Conservation (phyloP, 1,139 yeast genomes). For the Yamadazyma friedrichii region DNA sequence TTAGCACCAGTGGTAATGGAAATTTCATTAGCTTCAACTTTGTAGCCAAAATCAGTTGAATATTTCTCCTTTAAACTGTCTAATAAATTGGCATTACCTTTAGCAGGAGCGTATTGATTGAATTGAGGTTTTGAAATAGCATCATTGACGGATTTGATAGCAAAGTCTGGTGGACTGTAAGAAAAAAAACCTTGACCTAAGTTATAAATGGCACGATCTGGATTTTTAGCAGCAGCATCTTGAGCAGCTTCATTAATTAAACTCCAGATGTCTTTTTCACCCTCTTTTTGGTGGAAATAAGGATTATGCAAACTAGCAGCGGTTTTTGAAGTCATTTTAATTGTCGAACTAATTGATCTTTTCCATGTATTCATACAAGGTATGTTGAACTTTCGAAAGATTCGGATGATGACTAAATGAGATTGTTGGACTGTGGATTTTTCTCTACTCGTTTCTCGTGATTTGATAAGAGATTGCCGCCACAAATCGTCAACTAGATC, state of each 20-base stretch:
- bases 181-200: constrained; percentile 97
- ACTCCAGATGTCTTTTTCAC: constrained; percentile 89
- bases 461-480: not conserved
- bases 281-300: constrained; percentile 54
- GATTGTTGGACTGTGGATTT: not conserved
- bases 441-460: not conserved
- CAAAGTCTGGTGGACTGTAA: constrained; percentile 90
- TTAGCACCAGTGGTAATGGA: constrained; percentile 95
- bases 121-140: constrained; percentile 70
- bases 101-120: constrained; percentile 91
- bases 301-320: constrained; percentile 47
- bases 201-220: constrained; percentile 75
- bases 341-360: constrained; percentile 1
- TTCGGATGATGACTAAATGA: no score
- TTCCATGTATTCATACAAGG: constrained; percentile 47
- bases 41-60: constrained; percentile 60
- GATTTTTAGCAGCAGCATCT: constrained; percentile 53
- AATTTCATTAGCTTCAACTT: constrained; percentile 62
- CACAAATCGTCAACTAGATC: not conserved
- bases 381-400: not conserved
- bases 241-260: constrained; percentile 89
- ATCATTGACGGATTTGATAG: constrained; percentile 74
- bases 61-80: constrained; percentile 70
- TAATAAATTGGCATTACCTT: constrained; percentile 78
- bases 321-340: constrained; percentile 3